These are phyloP conservation scores for Coemansia sp. DNA, from an alignment of 192 early-diverging fungal species.

Conservation along the genomic window DNA sequence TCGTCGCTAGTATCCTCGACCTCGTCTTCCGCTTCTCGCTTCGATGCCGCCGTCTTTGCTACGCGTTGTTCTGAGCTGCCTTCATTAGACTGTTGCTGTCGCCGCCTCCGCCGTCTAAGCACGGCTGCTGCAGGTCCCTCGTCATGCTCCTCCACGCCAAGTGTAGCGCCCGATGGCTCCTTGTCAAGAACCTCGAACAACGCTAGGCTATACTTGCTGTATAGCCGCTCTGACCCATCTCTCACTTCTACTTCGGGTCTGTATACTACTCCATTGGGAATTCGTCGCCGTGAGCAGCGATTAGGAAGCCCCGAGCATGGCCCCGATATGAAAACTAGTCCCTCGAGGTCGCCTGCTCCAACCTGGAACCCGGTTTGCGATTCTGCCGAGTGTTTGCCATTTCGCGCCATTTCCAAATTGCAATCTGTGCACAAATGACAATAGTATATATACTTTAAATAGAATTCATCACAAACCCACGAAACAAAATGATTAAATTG, in stretches of 20 bases:
- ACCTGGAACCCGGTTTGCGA: background rate
- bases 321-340: constrained; percentile 34
- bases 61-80: background rate
- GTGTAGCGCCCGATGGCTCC: background rate
- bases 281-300: constrained; percentile 9
- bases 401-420: background rate
- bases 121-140: constrained; percentile 29
- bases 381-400: background rate
- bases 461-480: background rate
- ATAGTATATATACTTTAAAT: background rate
- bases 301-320: constrained; percentile 25
- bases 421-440: background rate
- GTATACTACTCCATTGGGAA: constrained; percentile 14
- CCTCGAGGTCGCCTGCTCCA: constrained; percentile 28
- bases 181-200: constrained; percentile 34
- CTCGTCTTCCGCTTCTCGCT: background rate
- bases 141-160: constrained; percentile 3
- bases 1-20: constrained; percentile 40
- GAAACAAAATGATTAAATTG: background rate
- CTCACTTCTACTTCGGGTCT: constrained; percentile 36
- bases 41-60: background rate
- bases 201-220: constrained; percentile 33
- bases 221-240: constrained; percentile 38
- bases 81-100: background rate
- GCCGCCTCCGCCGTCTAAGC: constrained; percentile 24